Evolutionary conservation across 768 basidiomycete genomes (phyloP).

Genomic region (Lactarius pseudohatsudake): DNA sequence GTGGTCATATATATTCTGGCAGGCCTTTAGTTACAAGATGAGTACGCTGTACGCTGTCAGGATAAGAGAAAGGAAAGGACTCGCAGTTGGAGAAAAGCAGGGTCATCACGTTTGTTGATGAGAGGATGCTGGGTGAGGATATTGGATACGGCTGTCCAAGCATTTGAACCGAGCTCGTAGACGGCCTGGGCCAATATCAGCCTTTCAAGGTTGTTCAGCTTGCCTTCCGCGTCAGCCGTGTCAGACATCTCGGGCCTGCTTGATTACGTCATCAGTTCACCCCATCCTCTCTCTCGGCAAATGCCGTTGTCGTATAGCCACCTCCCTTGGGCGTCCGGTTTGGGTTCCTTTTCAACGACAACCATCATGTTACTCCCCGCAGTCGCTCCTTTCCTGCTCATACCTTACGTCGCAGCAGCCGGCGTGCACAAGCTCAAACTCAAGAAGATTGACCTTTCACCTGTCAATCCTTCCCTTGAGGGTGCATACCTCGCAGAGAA

Average conservation of each 20-base stretch:
- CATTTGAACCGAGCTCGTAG: slow-evolving; percentile 71
- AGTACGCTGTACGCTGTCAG: slow-evolving; percentile 1
- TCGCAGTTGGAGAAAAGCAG: slow-evolving; percentile 62
- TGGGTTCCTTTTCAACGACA: slow-evolving; percentile 31
- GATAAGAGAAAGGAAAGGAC: slow-evolving; percentile 37
- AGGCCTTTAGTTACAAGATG: slow-evolving; percentile 3
- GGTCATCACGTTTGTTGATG: slow-evolving; percentile 52
- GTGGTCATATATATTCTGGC: slow-evolving; percentile 10
- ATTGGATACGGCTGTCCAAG: slow-evolving; percentile 67
- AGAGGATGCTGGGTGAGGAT: slow-evolving; percentile 72
- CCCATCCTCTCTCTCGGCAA: slow-evolving; percentile 10
- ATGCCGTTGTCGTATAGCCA: neutral
- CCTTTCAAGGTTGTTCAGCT: slow-evolving; percentile 53
- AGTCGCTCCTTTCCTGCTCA: slow-evolving; percentile 42
- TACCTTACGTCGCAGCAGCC: slow-evolving; percentile 50
- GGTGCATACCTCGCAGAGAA: slow-evolving; percentile 91
- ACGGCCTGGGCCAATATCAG: slow-evolving; percentile 86
- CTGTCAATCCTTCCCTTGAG: slow-evolving; percentile 65
- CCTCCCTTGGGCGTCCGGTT: neutral
- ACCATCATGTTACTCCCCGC: slow-evolving; percentile 46
- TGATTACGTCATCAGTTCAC: slow-evolving; percentile 14
- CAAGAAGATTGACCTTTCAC: slow-evolving; percentile 71
- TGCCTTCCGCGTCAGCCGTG: neutral
- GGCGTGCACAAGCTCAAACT: slow-evolving; percentile 86
- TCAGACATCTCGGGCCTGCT: neutral